Base-by-base conservation (phyloP, 495 filamentous ascomycete genomes). In the Staphylotrichum longicolle region DNA sequence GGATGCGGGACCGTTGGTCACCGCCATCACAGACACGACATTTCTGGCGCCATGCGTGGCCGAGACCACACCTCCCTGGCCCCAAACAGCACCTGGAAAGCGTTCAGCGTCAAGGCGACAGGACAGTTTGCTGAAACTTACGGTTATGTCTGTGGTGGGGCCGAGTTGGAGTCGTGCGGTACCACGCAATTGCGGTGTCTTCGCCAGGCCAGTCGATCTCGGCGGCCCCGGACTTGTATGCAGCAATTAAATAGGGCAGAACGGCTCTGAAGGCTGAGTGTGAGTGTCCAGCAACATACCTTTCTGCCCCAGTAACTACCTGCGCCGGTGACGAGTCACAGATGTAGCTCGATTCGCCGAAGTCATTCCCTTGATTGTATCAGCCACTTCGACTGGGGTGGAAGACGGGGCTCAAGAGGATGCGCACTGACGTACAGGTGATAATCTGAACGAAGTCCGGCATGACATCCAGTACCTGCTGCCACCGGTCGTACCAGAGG, bases 401-500 rank as follows among this genome's bases (percentile, higher is more conserved):
- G 32, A 4, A 44, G 27, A 12, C 48, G 41, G 3, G 30, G 33
- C 3, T 48, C 14, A 6, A 20, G 4, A 10, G 15, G 9, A 11
- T 15, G 15, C 35, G 4, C 40, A 42, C 14, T 15, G 9, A 12
- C 68, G 37, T 62, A 73, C 71, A 74, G 15, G 72, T 78, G 44
- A 80, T 79, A 66, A 86, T 82, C 70, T 89, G 76, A 30, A 93
- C 81, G 58, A 85, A 85, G 30, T 85, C 78, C 0, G 90, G 88
- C 62, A 83, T 75, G 0, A 91, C 68, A 5, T 85, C 79, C 40
- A 88, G 51, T 1, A 84, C 82, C 54, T 91, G 82, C 56, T 84
- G 74, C 90, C 89, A 94, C 5, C 90, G 84, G 58, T 86, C 80
- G 53, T 84, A 82, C 90, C 90, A 93, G 4, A 91, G 75, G 40